A percentile compares a stretch with the other conserved stretches of the same genome.
Evolutionary conservation across 2,329 filamentous ascomycete species (phyloP).

Genomic region (Fusarium sp.): DNA sequence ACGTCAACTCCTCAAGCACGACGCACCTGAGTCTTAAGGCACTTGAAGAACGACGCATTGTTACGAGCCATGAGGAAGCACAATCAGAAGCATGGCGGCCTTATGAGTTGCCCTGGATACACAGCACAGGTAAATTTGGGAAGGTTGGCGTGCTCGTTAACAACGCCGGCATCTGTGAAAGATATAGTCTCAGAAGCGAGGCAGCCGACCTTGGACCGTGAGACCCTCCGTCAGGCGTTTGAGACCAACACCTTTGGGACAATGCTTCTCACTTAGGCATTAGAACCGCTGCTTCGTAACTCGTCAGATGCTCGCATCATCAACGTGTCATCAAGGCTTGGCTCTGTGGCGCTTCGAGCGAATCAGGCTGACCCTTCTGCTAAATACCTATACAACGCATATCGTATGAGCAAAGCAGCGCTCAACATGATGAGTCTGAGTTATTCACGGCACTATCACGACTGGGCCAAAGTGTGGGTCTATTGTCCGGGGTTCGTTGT

Average conservation of each 20-base stretch:
- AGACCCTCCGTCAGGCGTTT: not conserved
- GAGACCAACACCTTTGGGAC: not conserved
- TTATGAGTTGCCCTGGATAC: no score
- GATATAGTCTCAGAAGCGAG: not conserved
- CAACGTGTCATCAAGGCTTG: not conserved
- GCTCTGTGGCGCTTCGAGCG: not conserved
- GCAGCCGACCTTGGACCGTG: not conserved
- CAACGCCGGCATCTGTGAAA: not conserved
- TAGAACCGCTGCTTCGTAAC: not conserved
- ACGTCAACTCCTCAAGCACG: no score
- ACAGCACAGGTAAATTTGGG: conserved; percentile 3
- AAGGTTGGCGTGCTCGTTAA: not conserved
- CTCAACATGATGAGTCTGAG: not conserved
- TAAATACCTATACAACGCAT: not conserved
- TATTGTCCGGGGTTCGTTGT: not conserved
- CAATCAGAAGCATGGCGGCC: no score
- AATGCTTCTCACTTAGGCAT: not conserved
- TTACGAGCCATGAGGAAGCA: no score
- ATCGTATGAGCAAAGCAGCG: not conserved
- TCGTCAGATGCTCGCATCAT: not conserved
- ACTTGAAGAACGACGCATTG: no score
- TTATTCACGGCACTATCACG: not conserved
- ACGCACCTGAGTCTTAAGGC: no score
- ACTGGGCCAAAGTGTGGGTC: not conserved
- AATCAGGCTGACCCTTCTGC: not conserved